phyloP scores from a whole-genome alignment of 202 grass and related monocot genomes.

The Zoysia matrella region DNA sequence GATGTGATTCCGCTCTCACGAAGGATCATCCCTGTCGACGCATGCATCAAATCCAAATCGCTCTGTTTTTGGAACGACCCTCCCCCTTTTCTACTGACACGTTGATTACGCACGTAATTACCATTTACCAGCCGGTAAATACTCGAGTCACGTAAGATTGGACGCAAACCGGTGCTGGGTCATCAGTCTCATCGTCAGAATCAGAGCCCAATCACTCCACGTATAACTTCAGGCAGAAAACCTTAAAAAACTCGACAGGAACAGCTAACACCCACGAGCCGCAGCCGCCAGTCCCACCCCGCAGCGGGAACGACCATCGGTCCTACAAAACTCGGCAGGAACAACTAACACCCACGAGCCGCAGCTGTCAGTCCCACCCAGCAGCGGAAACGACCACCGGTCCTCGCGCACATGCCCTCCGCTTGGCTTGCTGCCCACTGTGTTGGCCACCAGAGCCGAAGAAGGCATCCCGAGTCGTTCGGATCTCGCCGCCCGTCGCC shows the following conservation, averaged over 20 bases:
- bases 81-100: too few species aligned
- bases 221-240: background rate
- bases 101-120: too few species aligned
- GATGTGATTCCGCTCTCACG: background rate
- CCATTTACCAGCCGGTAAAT: background rate
- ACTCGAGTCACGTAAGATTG: background rate
- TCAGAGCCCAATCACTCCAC: background rate
- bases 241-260: background rate
- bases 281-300: background rate
- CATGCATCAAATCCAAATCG: background rate
- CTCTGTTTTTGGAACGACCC: background rate
- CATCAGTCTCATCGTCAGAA: background rate
- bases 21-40: background rate
- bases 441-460: too few species aligned
- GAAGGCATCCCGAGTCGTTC: too few species aligned
- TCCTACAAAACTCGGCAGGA: too few species aligned
- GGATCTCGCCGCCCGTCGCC: too few species aligned
- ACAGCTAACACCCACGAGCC: slow-evolving; percentile 1
- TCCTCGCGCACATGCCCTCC: background rate
- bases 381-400: too few species aligned
- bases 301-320: too few species aligned
- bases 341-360: too few species aligned
- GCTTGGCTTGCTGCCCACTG: background rate
- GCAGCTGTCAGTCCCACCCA: too few species aligned
- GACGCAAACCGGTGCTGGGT: background rate